Percentiles rank a stretch among this genome's conserved stretches.
These are phyloP conservation scores for Calendula officinalis DNA, from an alignment of 129 eudicot species.

Conservation along the genomic window DNA sequence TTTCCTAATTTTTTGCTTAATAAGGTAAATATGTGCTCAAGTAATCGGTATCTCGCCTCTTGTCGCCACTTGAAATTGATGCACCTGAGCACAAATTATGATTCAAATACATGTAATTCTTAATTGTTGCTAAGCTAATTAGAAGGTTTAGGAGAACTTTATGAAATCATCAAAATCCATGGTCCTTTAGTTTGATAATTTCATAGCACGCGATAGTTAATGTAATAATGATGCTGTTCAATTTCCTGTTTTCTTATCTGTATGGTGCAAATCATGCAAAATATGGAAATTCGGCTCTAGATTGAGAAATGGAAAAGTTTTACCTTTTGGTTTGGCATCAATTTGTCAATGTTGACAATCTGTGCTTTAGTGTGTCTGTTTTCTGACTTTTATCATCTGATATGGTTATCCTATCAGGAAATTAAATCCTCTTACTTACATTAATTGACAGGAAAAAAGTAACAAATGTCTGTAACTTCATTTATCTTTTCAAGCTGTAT, in stretches of 20 bases:
- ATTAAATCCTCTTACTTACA: background rate
- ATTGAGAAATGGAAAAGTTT: background rate
- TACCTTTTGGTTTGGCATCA: background rate
- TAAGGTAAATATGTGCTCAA: slow-evolving; percentile 41
- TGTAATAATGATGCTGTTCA: slow-evolving; percentile 3
- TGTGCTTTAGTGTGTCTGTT: background rate
- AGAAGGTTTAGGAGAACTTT: background rate
- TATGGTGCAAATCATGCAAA: slow-evolving; percentile 12
- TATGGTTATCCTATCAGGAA: background rate
- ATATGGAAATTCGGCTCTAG: background rate
- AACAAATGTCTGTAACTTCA: background rate
- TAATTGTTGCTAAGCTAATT: slow-evolving; percentile 9
- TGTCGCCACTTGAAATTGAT: slow-evolving; percentile 7
- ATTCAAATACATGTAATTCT: background rate
- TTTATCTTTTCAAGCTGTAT: too few species aligned
- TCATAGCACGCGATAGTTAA: background rate
- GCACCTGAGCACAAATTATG: background rate
- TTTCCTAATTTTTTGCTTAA: slow-evolving; percentile 86
- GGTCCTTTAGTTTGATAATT: background rate
- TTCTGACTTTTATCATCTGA: background rate
- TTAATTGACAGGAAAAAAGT: background rate
- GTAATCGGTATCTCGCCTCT: background rate
- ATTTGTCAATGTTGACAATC: slow-evolving; percentile 19
- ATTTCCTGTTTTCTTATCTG: background rate
- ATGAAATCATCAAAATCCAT: background rate